Percentiles rank a stretch among this genome's conserved stretches.
Conservation (phyloP, 345 rosid species). For the Cardamine resedifolia region DNA sequence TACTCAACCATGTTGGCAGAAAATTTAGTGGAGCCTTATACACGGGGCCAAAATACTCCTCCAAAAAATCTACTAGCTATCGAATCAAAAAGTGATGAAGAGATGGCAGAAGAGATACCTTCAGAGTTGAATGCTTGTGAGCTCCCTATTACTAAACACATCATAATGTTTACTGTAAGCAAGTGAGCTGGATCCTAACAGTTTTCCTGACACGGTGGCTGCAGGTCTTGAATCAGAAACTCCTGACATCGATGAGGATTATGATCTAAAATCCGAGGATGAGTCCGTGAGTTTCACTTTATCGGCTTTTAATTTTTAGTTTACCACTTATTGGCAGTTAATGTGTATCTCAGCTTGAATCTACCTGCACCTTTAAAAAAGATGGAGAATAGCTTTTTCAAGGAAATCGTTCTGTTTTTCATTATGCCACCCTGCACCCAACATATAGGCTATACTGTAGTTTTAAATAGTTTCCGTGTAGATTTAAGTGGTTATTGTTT, state of each 20-base stretch:
- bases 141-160: constrained; percentile 29
- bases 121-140: constrained; percentile 51
- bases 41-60: constrained; percentile 44
- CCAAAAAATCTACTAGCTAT: constrained; percentile 33
- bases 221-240: constrained; percentile 48
- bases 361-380: neutral
- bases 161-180: constrained; percentile 16
- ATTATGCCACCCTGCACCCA: constrained; percentile 2
- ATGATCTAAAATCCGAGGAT: constrained; percentile 57
- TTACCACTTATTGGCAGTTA: constrained; percentile 6
- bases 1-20: constrained; percentile 99
- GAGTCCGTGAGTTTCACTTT: constrained; percentile 60
- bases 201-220: constrained; percentile 18
- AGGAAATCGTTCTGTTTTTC: constrained; percentile 7
- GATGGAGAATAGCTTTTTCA: neutral
- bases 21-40: constrained; percentile 69
- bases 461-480: constrained; percentile 4
- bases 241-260: constrained; percentile 72
- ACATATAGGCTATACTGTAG: constrained; percentile 8
- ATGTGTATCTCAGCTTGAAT: constrained; percentile 20
- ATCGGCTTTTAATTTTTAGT: neutral
- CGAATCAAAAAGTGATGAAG: constrained; percentile 40
- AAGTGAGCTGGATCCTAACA: constrained; percentile 23
- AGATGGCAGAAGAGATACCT: constrained; percentile 34
- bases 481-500: neutral